Evolutionary conservation across 1,284 basidiomycete genomes (phyloP), one percentile per base, ranked within the genome.

Genomic region (Cutaneotrichosporon mucoides): DNA sequence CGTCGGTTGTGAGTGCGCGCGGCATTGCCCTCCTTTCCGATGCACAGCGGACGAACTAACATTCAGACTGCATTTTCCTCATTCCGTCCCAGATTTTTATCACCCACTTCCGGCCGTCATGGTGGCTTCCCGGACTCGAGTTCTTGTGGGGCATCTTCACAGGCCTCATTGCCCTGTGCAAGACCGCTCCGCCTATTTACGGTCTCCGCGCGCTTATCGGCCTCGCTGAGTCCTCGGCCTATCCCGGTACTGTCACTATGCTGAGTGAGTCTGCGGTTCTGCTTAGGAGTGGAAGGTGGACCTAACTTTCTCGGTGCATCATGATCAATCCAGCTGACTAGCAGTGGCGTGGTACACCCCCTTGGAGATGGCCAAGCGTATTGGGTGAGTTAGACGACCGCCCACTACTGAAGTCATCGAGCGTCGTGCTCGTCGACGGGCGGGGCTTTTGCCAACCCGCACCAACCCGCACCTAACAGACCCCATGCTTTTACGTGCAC

Each of bases 201-300:
- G 68, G 56, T 11, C 53, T 71, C 8, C 64, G 69, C 35, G 53
- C 64, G 1, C 61, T 71, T 15, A 59, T 71, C n/a, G 69, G 69
- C 13, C 43, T 57, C 1, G 64, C 63, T 8, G 65, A 68, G 43
- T 59, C 59, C 6, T 66, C 66, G 6, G 61, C 62, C 6, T 71
- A 68, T 53, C 70, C 68, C 1, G 68, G 67, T 12, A 66, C 66
- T 1, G 62, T 68, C 2, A 66, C 62, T 3, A 50, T 67, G 11
- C 56, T 69, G 11, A 65, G 66, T 62, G 46, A n/a, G 58, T 64
- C n/a, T 4, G 11, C 44, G 37, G 15, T 12, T 2, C n/a, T 13
- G 34, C 34, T 8, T 13, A 5, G 3, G 34, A 34, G 24, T 24
- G 24, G 24, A 24, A 24, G 24, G 24, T 24, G 24, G 24, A 24